Base-by-base conservation (phyloP, 768 basidiomycete species). In the Agrocybe pediades region DNA sequence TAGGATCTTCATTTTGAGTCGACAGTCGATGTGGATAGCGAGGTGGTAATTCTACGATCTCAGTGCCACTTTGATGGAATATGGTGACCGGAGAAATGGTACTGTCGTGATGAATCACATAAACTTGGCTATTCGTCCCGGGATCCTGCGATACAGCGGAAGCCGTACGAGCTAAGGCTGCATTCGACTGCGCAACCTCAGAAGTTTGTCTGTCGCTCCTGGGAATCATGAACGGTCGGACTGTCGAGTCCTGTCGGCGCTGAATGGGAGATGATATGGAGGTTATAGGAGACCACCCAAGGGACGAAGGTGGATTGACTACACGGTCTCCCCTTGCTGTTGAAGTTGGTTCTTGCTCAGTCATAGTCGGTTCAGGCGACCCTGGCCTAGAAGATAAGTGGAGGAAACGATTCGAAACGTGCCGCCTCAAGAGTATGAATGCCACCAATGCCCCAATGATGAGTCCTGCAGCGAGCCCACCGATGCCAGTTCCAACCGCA, bases 71-170 rank as follows among this genome's bases (percentile, higher is more conserved):
- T 49, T 74, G 71, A 49, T 82, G 78, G 58, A 79, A 83, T 17
- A 84, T 80, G 2, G 83, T 82, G 36, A 86, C 80, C 0, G 84
- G 84, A 16, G 82, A 67, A 15, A 75, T 64, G 9, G 83, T 80
- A n/a, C 73, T 75, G 59, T 85, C 84, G 59, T 85, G 84, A 57
- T 85, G 85, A 26, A 86, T 75, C 36, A 84, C 81, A 56, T 84
- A 84, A 8, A 84, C 76, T 63, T 72, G 72, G 40, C 58, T 25
- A 56, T 52, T 41, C 57, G 49, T 21, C 55, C 55, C 6, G 49
- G 43, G n/a, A 44, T 25, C 9, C 47, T 24, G 3, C 54, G 33
- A 4, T 36, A n/a, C 13, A 36, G 33, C 33, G 4, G 33, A 36
- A 4, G 33, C 11, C 3, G 33, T 36, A n/a, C 33, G 33, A 36